These are phyloP conservation scores for Aspergillus persii DNA, from an alignment of 2,329 filamentous ascomycete species.

Conservation along the genomic window DNA sequence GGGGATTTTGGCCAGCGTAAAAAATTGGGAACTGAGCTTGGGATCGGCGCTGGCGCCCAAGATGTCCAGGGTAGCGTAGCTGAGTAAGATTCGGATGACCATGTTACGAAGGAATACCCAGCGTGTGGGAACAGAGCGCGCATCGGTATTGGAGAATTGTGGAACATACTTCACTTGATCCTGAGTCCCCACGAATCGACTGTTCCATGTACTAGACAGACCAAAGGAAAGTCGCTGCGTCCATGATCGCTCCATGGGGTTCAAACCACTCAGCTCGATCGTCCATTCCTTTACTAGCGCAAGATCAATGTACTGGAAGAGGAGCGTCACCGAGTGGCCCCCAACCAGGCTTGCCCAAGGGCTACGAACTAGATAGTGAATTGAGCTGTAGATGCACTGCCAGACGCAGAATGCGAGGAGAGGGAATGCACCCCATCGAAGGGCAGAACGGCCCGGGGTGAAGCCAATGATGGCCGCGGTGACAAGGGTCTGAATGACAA, in stretches of 20 bases:
- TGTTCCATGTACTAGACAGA: neutral
- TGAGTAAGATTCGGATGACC: neutral
- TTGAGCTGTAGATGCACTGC: slow-evolving; percentile 2
- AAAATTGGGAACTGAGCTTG: neutral
- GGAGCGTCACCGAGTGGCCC: slow-evolving; percentile 3
- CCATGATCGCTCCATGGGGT: neutral
- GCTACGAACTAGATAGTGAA: neutral
- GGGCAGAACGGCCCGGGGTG: neutral
- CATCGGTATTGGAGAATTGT: neutral
- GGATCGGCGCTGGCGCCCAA: neutral
- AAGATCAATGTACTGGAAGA: slow-evolving; percentile 5
- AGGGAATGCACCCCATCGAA: neutral
- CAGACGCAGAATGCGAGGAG: neutral
- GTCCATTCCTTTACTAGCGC: slow-evolving; percentile 1
- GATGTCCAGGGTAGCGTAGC: slow-evolving; percentile 1
- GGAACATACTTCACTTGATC: slow-evolving; percentile 4
- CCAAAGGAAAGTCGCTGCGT: neutral
- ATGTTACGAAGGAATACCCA: neutral
- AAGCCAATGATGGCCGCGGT: neutral
- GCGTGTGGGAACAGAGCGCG: neutral
- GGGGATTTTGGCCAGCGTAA: neutral
- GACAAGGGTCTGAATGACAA: neutral
- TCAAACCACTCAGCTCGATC: neutral
- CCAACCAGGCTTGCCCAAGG: slow-evolving; percentile 2
- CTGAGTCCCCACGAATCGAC: slow-evolving; percentile 4